Base-by-base conservation (phyloP, 495 filamentous ascomycete genomes). In the Aspergillus ellipticus region DNA sequence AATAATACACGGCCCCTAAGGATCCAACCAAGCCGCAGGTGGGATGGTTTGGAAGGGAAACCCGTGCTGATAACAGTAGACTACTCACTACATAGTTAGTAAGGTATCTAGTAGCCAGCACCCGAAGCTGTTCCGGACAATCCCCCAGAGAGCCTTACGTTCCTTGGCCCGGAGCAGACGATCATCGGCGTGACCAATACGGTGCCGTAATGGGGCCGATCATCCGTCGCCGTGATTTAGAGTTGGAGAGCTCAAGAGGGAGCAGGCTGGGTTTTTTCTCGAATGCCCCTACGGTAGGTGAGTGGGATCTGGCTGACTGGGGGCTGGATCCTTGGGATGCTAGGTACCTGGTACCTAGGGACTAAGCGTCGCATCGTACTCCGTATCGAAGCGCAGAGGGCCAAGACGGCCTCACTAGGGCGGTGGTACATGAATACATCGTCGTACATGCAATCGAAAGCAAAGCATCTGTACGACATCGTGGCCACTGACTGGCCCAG, bases 281-380 rank as follows among this genome's bases (percentile, higher is more conserved):
- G 21, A 4, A 28, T n/a, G 20, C 43, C 21, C 22, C 4, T 29
- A 16, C n/a, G n/a, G n/a, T n/a, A n/a, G n/a, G n/a, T n/a, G n/a
- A n/a, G n/a, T n/a, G n/a, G 45, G 45, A 48, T 28, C 28, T 16
- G 3, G 45, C 45, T 48, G 45, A 48, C 45, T 48, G 45, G 45
- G 45, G 45, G 45, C 45, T 48, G 45, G 29, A 48, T 48, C 45
- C 45, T 48, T 15, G 28, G 35, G 47, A n/a, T 11, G n/a, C n/a
- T n/a, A 15, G 6, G 15, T 5, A 4, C 21, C 20, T 22, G 24
- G 16, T 49, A n/a, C n/a, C n/a, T n/a, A n/a, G n/a, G n/a, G n/a
- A n/a, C n/a, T n/a, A n/a, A n/a, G n/a, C n/a, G 47, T 26, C 24
- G n/a, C 22, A 31, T 49, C 28, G 47, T 16, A 15, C 22, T 17